These are phyloP conservation scores for Coemansia sp. DNA, from an alignment of 192 early-diverging fungal species.

Conservation along the genomic window DNA sequence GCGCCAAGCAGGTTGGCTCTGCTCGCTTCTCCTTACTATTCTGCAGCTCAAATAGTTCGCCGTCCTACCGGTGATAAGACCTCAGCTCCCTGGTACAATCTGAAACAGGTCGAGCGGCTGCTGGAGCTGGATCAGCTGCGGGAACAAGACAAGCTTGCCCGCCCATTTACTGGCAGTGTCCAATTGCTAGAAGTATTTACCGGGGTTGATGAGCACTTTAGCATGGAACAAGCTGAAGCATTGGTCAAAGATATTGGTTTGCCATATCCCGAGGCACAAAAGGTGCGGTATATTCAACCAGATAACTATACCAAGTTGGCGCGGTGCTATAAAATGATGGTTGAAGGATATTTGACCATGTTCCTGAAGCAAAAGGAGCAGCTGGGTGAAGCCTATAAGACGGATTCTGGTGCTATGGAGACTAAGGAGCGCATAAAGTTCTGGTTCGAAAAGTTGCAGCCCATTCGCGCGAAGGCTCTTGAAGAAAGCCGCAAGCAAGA, in stretches of 20 bases:
- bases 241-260: not conserved
- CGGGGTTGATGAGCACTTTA: not conserved
- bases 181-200: not conserved
- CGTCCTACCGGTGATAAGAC: not conserved
- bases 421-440: not conserved
- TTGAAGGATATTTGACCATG: not conserved
- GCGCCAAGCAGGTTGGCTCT: not conserved
- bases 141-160: not conserved
- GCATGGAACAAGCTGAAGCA: not conserved
- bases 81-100: not conserved
- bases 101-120: not conserved
- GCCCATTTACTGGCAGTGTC: not conserved
- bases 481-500: too few relatives aligned
- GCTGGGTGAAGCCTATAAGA: not conserved
- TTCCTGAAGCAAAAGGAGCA: not conserved
- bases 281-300: not conserved
- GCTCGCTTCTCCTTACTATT: not conserved
- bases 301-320: not conserved
- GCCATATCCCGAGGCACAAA: not conserved
- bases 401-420: not conserved
- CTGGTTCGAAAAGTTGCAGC: not conserved
- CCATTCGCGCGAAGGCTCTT: not conserved
- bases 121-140: not conserved
- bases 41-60: not conserved
- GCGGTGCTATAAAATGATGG: not conserved